Percentiles rank a stretch among this genome's conserved stretches.
These are phyloP conservation scores for Asterophora parasitica DNA, from an alignment of 768 basidiomycete species.

Conservation along the genomic window DNA sequence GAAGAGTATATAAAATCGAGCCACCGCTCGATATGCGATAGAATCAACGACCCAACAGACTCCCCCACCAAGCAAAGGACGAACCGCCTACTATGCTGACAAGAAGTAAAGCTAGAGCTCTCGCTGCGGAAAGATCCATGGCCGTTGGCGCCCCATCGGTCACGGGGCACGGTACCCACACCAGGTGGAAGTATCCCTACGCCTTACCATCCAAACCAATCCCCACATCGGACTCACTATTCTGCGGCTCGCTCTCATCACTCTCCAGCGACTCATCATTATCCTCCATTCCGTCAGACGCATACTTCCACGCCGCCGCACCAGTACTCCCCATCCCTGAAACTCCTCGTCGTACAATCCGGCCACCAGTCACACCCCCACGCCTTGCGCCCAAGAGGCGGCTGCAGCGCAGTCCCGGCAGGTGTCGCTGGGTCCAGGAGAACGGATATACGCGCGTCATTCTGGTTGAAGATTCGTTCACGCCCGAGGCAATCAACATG, in stretches of 20 bases:
- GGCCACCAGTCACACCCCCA: constrained; percentile 6
- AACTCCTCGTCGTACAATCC: constrained; percentile 5
- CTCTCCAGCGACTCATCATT: not conserved
- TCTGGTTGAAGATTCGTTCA: constrained; percentile 3
- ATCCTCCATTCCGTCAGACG: constrained; percentile 1
- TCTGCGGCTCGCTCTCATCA: constrained; percentile 2
- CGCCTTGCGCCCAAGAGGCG: constrained; percentile 5
- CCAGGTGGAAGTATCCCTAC: constrained; percentile 6
- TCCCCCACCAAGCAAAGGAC: not conserved
- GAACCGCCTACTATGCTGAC: constrained; percentile 8
- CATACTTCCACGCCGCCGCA: not conserved
- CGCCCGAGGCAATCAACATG: not conserved
- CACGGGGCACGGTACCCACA: constrained; percentile 13
- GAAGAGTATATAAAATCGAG: not conserved
- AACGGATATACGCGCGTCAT: constrained; percentile 5
- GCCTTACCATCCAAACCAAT: not conserved
- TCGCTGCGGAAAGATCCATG: not conserved
- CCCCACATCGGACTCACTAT: not conserved
- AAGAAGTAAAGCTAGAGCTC: constrained; percentile 10
- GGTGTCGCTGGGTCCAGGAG: constrained; percentile 6
- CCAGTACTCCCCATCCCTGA: not conserved
- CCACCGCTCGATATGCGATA: not conserved
- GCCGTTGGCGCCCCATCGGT: constrained; percentile 2
- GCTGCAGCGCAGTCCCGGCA: constrained; percentile 13
- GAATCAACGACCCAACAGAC: not conserved